Evolutionary conservation across 192 early-diverging fungal genomes (phyloP), one percentile per base, ranked within the genome.

Genomic region (Coemansia sp.): DNA sequence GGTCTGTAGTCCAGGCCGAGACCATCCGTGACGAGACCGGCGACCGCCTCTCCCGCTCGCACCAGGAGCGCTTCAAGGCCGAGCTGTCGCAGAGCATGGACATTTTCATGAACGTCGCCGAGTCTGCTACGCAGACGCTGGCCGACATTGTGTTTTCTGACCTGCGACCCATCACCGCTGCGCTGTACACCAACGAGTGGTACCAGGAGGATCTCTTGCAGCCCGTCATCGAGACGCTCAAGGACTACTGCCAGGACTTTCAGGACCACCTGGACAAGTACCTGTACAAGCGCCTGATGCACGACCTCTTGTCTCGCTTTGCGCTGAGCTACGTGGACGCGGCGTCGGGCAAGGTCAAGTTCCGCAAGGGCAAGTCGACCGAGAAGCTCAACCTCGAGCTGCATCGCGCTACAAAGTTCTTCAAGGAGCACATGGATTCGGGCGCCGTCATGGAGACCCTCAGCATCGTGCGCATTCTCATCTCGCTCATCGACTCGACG

Each of bases 181-280:
- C 89, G 64, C 64, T 99, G 11, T 93, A 93, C 70, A 91, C 91
- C 17, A 56, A 84, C 2, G 85, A 89, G n/a, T 99, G 96, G 94
- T 97, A 99, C 85, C 90, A 96, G 46, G 89, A 93, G 32, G 90
- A 94, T 47, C 70, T 95, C 54, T 89, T 99, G 89, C 85, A 87
- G 47, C 81, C 92, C 2, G 89, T 99, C 24, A 88, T 98, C 19
- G 95, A 90, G 60, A 98, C 96, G 19, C 78, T 98, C n/a, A 92
- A 93, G 68, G 98, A 99, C 76, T 98, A 99, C 82, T 90, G 87
- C 65, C 82, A 87, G 32, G 96, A 99, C 69, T 96, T 95, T 66
- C 86, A 87, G 62, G 84, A 84, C 60, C 91, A 94, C 67, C 80
- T 99, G 84, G 87, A 95, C 70, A 90, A 93, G 60, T 94, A 94